Base-by-base conservation (phyloP, 768 basidiomycete genomes). In the Roridomyces roridus region DNA sequence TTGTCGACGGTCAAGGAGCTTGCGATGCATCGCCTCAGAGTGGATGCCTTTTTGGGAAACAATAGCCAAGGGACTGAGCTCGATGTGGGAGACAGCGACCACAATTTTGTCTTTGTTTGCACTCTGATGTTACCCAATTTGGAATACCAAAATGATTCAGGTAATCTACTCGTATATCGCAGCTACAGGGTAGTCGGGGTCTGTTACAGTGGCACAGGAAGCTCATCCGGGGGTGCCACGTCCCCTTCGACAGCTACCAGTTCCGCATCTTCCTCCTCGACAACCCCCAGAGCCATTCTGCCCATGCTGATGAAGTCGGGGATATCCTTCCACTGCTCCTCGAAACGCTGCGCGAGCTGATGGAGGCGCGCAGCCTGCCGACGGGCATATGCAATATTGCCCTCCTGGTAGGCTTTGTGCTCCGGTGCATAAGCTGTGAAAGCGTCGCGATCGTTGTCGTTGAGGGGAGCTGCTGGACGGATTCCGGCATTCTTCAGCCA, bases 341-440 rank as follows among this genome's bases (percentile, higher is more conserved):
- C 45, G 31, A 46, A 46, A n/a, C 28, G 26, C 5, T 18, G 28
- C 17, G 23, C 10, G 8, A 11, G 28, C n/a, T 12, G 5, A 10
- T 10, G 4, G 17, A n/a, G 4, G 26, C 26, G 18, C 12, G 28
- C 25, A 6, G 51, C 46, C 40, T 69, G 69, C 15, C 55, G 41
- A 12, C 28, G 35, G 3, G 67, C 64, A 59, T 65, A 70, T 12
- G 69, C 57, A 17, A 53, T 29, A 14, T 59, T 51, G 6, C 68
- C 69, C 10, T 62, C 57, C 15, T 31, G 29, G 14, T 31, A 31
- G 14, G 29, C 29, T 7, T 12, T 17, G 25, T 25, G 11, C 7
- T 29, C 17, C 20, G 44, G n/a, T 20, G 58, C 20, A n/a, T 31
- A 12, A 15, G 23, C 31, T 18, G 25, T 9, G 20, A 5, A 17